phyloP scores from a whole-genome alignment of 768 basidiomycete species.

The Suillus sp. region DNA sequence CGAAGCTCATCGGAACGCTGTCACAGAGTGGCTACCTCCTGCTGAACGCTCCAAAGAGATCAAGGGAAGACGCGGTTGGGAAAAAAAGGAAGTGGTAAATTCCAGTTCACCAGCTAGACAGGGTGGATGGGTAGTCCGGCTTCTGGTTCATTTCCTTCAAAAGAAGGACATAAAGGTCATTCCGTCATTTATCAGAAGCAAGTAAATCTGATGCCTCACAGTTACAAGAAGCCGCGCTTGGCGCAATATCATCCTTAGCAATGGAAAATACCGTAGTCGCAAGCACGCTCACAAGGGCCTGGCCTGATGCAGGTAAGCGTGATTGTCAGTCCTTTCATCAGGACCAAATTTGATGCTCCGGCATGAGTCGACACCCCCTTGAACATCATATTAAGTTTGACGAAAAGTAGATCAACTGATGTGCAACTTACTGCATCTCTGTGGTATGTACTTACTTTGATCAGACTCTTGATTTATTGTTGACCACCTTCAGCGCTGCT shows the following conservation, averaged over 20 bases:
- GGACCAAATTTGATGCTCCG: constrained; percentile 10
- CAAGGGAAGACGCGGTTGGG: constrained; percentile 72
- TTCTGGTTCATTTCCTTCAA: constrained; percentile 49
- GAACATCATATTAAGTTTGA: constrained; percentile 47
- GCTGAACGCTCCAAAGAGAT: constrained; percentile 55
- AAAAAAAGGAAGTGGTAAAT: constrained; percentile 50
- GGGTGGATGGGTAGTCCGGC: constrained; percentile 63
- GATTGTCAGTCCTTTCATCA: constrained; percentile 23
- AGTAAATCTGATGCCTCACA: constrained; percentile 25
- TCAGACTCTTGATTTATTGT: background rate
- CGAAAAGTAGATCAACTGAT: constrained; percentile 59
- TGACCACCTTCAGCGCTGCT: constrained; percentile 47
- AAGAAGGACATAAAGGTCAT: constrained; percentile 58
- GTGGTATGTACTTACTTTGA: constrained; percentile 47
- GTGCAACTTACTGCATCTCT: constrained; percentile 72
- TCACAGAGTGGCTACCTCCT: constrained; percentile 66
- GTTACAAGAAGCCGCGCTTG: constrained; percentile 67
- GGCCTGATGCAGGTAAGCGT: constrained; percentile 41
- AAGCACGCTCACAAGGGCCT: constrained; percentile 44
- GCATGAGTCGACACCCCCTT: constrained; percentile 30
- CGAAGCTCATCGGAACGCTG: constrained; percentile 47
- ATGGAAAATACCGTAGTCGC: constrained; percentile 64
- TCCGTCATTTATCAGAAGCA: background rate
- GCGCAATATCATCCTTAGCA: constrained; percentile 64
- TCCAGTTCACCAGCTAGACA: constrained; percentile 42